These are phyloP conservation scores for Dicorynia guianensis DNA, from an alignment of 306 rosid species.

Conservation along the genomic window DNA sequence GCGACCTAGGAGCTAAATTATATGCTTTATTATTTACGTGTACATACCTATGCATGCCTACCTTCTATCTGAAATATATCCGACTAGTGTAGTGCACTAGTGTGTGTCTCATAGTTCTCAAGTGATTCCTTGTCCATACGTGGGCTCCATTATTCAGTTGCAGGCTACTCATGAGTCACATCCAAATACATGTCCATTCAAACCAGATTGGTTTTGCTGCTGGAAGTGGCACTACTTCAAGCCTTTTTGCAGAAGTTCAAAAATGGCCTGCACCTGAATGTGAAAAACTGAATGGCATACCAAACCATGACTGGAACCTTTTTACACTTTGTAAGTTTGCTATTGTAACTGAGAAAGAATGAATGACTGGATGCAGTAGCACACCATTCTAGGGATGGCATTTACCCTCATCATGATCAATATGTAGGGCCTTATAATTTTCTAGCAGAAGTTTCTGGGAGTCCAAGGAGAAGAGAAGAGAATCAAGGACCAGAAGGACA, in stretches of 20 bases:
- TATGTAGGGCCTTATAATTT: constrained; percentile 44
- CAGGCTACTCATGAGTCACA: constrained; percentile 55
- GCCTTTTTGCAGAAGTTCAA: constrained; percentile 35
- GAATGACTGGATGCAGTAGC: not conserved
- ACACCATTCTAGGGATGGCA: too few relatives aligned
- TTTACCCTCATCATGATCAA: constrained; percentile 30
- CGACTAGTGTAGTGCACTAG: constrained; percentile 5
- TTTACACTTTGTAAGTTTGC: not conserved
- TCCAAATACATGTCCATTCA: constrained; percentile 35
- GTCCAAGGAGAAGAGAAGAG: constrained; percentile 42
- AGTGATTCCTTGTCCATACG: constrained; percentile 52
- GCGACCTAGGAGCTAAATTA: constrained; percentile 39
- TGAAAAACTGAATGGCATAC: constrained; percentile 1
- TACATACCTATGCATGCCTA: constrained; percentile 41
- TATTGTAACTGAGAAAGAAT: not conserved
- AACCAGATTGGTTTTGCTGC: not conserved
- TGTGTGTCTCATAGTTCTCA: constrained; percentile 56
- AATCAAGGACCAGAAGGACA: constrained; percentile 44
- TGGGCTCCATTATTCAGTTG: constrained; percentile 30
- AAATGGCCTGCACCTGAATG: constrained; percentile 38
- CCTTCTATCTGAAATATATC: constrained; percentile 31
- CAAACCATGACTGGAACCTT: constrained; percentile 18
- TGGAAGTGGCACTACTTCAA: constrained; percentile 35
- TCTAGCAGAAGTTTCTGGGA: constrained; percentile 36
- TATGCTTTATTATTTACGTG: constrained; percentile 39